Percentiles rank a stretch among this genome's conserved stretches.
phyloP scores from a whole-genome alignment of 208 protist genomes.

The Wallacemonas sp. region DNA sequence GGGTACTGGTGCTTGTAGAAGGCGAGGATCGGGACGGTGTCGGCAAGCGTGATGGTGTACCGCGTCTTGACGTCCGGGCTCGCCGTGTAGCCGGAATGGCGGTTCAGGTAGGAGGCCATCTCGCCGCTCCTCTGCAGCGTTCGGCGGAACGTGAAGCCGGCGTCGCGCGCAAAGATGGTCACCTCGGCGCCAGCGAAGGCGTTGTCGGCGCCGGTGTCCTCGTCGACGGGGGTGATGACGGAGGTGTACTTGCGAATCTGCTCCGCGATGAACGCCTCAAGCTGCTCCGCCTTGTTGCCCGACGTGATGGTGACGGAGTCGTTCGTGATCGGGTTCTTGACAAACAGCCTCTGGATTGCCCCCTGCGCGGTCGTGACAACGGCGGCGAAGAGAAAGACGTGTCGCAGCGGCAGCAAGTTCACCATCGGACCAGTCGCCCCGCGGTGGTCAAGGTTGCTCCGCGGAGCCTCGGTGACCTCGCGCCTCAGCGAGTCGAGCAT shows the following conservation, averaged over 20 bases:
- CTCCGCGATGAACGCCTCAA: conserved; percentile 65
- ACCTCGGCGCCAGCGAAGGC: conserved; percentile 81
- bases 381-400: conserved; percentile 85
- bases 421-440: conserved; percentile 70
- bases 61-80: conserved; percentile 36
- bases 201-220: conserved; percentile 42
- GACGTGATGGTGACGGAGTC: conserved; percentile 79
- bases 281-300: conserved; percentile 40
- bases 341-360: conserved; percentile 73
- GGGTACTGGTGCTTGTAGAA: conserved; percentile 80
- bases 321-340: conserved; percentile 88
- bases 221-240: conserved; percentile 70
- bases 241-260: conserved; percentile 82
- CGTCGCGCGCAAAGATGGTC: conserved; percentile 85
- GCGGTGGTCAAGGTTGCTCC: conserved; percentile 47
- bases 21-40: conserved; percentile 72
- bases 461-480: conserved; percentile 66
- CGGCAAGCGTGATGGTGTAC: conserved; percentile 82
- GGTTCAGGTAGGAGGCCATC: conserved; percentile 54
- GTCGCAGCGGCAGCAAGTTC: conserved; percentile 83
- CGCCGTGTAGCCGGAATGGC: conserved; percentile 40
- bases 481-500: conserved; percentile 73
- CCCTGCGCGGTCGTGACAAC: conserved; percentile 33
- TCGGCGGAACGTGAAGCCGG: conserved; percentile 71
- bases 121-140: conserved; percentile 47